Percentiles rank a stretch among this genome's conserved stretches.
phyloP scores from a whole-genome alignment of 495 filamentous ascomycete genomes.

The Penicillium argentinense region DNA sequence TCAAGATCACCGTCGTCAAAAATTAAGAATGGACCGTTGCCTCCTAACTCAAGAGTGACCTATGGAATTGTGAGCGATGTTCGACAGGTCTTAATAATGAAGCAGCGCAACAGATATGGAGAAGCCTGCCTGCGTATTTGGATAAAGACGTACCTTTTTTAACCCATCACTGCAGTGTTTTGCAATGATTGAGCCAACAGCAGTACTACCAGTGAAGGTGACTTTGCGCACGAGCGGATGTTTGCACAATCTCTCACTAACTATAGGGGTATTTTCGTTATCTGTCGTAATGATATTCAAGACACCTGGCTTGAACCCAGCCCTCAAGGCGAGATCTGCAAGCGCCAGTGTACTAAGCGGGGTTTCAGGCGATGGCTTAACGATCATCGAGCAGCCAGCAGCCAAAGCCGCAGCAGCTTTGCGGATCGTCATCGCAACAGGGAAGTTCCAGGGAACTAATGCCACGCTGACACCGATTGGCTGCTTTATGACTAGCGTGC shows the following conservation, averaged over 20 bases:
- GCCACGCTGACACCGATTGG: conserved; percentile 45
- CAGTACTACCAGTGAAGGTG: conserved; percentile 58
- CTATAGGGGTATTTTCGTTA: conserved; percentile 52
- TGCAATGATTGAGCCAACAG: background rate
- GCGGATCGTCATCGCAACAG: conserved; percentile 57
- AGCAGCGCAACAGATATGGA: too few species aligned
- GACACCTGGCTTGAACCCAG: conserved; percentile 59
- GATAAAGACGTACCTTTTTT: too few species aligned
- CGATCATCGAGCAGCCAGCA: conserved; percentile 60
- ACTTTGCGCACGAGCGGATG: conserved; percentile 59
- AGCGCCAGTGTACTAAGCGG: conserved; percentile 56
- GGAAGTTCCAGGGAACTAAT: conserved; percentile 46
- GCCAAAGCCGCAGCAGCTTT: conserved; percentile 62
- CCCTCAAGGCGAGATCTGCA: conserved; percentile 55
- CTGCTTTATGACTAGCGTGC: conserved; percentile 48
- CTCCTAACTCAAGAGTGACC: conserved; percentile 65
- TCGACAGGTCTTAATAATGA: background rate
- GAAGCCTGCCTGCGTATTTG: too few species aligned
- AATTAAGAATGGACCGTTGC: conserved; percentile 65
- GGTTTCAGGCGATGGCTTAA: conserved; percentile 43
- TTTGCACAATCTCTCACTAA: conserved; percentile 56
- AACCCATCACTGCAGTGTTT: conserved; percentile 46
- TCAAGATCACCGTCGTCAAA: conserved; percentile 65
- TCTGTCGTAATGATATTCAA: conserved; percentile 59
- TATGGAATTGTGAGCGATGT: too few species aligned